Base-by-base conservation (phyloP, 2,329 filamentous ascomycete genomes). In the Madurella mycetomatis region DNA sequence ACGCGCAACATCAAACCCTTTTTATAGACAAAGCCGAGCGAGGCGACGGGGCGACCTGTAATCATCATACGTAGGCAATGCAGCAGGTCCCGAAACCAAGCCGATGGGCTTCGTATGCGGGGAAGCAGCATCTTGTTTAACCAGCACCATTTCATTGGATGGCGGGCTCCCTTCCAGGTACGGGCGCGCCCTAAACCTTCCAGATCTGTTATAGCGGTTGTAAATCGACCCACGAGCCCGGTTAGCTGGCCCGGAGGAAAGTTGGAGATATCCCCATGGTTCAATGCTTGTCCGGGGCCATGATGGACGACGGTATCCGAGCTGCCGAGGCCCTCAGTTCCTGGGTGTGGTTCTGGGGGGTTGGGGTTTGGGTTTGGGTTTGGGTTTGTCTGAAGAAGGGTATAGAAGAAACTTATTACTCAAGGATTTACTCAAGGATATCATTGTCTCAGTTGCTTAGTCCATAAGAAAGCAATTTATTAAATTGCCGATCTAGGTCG, bases 81-180 rank as follows among this genome's bases (percentile, higher is more conserved):
- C 3, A 25, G 25, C 25, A 25, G 4, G 25, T 25, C 3, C 25
- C 25, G 25, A 25, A 25, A 7, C 41, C 44, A 47, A 47, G 31
- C 9, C 41, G 32, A 34, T n/a, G n/a, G 44, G 42, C 16, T 47
- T 49, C 49, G 43, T 25, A 49, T 57, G 60, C 60, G 59, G 60
- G 58, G 60, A 54, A 58, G 37, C 49, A 47, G 37, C 25, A 9
- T 51, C 2, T 40, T 19, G 41, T 60, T 62, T 61, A 62, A 62
- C 61, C 57, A 62, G 41, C 19, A 17, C 25, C 42, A 58, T 55
- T 56, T 44, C 54, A 62, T 62, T 60, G 60, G 59, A 47, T 8
- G 17, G 51, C 34, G 19, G 16, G 18, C n/a, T 34, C 32, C 39
- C 16, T 25, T 18, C 46, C 50, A 46, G 51, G 51, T 37, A 18